Base-by-base conservation (phyloP, 495 filamentous ascomycete genomes). In the Neurospora tetraspora region DNA sequence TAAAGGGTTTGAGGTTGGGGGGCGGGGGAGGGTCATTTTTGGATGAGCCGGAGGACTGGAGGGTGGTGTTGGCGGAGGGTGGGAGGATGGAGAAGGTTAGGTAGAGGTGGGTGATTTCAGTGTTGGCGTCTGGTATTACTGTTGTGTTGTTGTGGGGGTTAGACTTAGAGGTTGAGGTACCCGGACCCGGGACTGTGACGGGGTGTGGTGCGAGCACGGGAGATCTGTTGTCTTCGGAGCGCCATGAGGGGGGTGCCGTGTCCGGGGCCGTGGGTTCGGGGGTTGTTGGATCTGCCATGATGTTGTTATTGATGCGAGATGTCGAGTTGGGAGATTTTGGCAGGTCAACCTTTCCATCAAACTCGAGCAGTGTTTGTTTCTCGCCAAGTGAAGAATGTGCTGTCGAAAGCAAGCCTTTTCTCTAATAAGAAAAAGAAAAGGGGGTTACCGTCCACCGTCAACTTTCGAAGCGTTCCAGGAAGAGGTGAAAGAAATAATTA, bases 71-170 rank as follows among this genome's bases (percentile, higher is more conserved):
- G 7, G 91, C 89, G 14, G 80, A 78, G 2, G 92, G 92, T 2
- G 94, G 77, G 11, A 83, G 77, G 7, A 91, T 95, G 27, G 90
- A 86, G 71, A 93, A 91, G 39, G 89, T 92, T 18, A 97, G 84
- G 77, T 94, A 95, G 37, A 89, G 86, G 77, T 89, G 88, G 16
- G 87, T 83, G 73, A 96, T 91, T 14, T 75, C 76, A 0, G 75
- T 39, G 39, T 47, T 45, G 53, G 36, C 61, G 71, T 72, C 70
- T 14, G 68, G 53, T 68, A 36, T 20, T 34, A 34, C 0, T 34
- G 34, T 34, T 34, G 27, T 20, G 16, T 12, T 8, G 4, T 72
- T 3, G n/a, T n/a, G n/a, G n/a, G n/a, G n/a, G n/a, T n/a, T n/a
- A n/a, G n/a, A n/a, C n/a, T n/a, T n/a, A n/a, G n/a, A n/a, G n/a